Percentiles rank a stretch among this genome's conserved stretches.
Conservation (phyloP, 495 filamentous ascomycete species). For the Aspergillus coremiiformis region DNA sequence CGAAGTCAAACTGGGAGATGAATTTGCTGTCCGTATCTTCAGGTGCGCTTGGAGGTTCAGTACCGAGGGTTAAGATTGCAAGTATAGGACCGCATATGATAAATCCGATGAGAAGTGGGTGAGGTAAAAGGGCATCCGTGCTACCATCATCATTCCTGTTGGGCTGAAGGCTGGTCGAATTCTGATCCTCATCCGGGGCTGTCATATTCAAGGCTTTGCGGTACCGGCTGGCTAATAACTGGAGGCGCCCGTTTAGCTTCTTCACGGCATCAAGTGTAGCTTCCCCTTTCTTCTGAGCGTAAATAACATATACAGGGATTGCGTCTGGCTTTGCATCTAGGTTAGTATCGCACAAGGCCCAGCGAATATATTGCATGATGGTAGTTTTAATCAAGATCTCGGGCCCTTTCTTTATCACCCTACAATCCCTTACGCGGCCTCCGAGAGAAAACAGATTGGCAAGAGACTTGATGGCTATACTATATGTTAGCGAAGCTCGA, state of each 20-base stretch:
- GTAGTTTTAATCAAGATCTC: conserved; percentile 26
- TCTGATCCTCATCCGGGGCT: not conserved
- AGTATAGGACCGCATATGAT: conserved; percentile 37
- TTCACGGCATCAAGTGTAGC: conserved; percentile 22
- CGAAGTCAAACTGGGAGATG: conserved; percentile 35
- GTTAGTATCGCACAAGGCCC: conserved; percentile 35
- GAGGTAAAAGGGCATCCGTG: not conserved
- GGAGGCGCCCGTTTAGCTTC: conserved; percentile 24
- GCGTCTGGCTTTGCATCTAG: conserved; percentile 13
- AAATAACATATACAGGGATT: conserved; percentile 30
- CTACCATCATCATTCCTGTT: not conserved
- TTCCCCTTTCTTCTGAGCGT: conserved; percentile 24
- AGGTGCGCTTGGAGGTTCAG: conserved; percentile 15
- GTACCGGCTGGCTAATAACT: conserved; percentile 23
- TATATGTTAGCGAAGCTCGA: conserved; percentile 3
- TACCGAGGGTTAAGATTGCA: conserved; percentile 34
- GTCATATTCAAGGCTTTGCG: conserved; percentile 3
- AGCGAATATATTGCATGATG: conserved; percentile 35
- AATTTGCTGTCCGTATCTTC: conserved; percentile 17
- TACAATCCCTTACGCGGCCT: conserved; percentile 35
- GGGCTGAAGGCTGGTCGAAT: not conserved
- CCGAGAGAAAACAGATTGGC: conserved; percentile 30
- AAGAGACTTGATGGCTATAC: conserved; percentile 33
- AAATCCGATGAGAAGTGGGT: conserved; percentile 33
- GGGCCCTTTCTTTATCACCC: conserved; percentile 17